Conservation (phyloP, 1,284 basidiomycete genomes). For the Ganoderma multipileum region DNA sequence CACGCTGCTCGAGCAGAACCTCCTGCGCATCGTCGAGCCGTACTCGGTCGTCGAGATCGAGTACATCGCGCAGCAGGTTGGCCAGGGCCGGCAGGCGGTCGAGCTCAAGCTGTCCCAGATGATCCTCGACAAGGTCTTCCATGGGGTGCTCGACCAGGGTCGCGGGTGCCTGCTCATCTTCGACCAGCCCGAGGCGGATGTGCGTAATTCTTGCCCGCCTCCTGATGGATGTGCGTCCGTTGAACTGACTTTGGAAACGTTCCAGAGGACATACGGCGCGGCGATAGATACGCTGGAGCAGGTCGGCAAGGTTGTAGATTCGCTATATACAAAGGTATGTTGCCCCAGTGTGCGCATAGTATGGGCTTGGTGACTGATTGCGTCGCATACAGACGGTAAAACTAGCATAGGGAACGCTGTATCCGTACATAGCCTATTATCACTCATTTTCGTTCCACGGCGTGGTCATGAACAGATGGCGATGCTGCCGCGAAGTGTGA, state of each 20-base stretch:
- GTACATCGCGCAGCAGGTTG: slow-evolving; percentile 89
- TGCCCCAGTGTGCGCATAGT: too few species aligned
- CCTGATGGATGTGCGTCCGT: neutral
- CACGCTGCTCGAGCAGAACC: slow-evolving; percentile 94
- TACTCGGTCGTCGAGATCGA: slow-evolving; percentile 93
- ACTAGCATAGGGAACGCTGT: slow-evolving; percentile 8
- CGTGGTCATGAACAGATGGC: neutral
- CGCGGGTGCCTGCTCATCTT: slow-evolving; percentile 92
- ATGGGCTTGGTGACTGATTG: neutral
- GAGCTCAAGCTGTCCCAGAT: slow-evolving; percentile 98
- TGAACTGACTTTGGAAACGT: neutral
- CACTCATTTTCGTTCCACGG: neutral
- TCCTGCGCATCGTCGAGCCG: slow-evolving; percentile 78
- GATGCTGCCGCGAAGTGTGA: neutral
- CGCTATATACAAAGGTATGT: slow-evolving; percentile 69
- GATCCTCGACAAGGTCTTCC: slow-evolving; percentile 96
- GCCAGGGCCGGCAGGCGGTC: slow-evolving; percentile 90
- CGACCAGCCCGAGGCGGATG: slow-evolving; percentile 85
- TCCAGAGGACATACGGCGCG: slow-evolving; percentile 83
- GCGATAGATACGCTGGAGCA: slow-evolving; percentile 91
- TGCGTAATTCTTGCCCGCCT: slow-evolving; percentile 44
- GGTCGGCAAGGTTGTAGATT: slow-evolving; percentile 91
- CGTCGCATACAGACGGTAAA: slow-evolving; percentile 15
- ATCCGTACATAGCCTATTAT: neutral
- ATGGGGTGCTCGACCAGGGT: slow-evolving; percentile 95